A percentile compares a stretch with the other conserved stretches of the same genome.
phyloP scores from a whole-genome alignment of 1,139 yeast species.

The Hemisphaericaspora xylanilytica region DNA sequence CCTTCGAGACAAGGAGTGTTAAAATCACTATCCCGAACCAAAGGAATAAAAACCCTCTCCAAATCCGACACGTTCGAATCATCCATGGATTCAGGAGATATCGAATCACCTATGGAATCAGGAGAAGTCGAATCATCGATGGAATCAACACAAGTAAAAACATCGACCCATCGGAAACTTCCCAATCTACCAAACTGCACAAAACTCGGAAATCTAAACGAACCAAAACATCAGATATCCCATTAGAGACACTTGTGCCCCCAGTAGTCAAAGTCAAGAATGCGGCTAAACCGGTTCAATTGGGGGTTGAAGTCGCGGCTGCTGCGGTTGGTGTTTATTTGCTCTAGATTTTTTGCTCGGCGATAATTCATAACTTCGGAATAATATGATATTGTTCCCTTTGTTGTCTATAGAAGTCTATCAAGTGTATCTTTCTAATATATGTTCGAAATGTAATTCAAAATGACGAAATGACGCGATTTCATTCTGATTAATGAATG shows the following conservation, averaged over 20 bases:
- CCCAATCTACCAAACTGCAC: too few species aligned
- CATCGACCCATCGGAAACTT: neutral
- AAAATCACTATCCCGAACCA: too few species aligned
- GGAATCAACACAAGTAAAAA: neutral
- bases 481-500: constrained; percentile 21
- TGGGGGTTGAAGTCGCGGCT: constrained; percentile 23
- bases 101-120: neutral
- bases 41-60: too few species aligned
- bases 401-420: too few species aligned
- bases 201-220: too few species aligned
- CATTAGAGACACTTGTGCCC: too few species aligned
- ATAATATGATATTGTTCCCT: too few species aligned
- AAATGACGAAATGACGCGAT: constrained; percentile 5
- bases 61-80: too few species aligned
- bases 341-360: neutral
- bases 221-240: too few species aligned
- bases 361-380: too few species aligned
- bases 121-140: neutral
- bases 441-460: constrained; percentile 10
- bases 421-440: constrained; percentile 5
- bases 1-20: too few species aligned
- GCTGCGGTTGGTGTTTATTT: constrained; percentile 22
- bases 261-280: neutral
- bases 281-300: constrained; percentile 7
- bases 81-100: neutral